Evolutionary conservation across 148 eudicot species (phyloP).

Genomic region (Silene conica): DNA sequence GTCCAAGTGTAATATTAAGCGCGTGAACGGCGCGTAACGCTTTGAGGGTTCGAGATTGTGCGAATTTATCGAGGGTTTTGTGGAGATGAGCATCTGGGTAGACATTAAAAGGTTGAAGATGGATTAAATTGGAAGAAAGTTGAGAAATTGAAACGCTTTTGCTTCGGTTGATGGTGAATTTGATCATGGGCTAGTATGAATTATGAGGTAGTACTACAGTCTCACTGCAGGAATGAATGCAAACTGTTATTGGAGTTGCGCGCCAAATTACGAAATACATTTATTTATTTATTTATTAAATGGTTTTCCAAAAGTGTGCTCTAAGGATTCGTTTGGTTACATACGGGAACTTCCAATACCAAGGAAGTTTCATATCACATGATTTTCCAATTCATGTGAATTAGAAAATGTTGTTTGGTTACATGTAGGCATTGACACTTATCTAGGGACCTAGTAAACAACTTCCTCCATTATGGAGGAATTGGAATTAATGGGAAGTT

Average conservation of each 20-base stretch:
- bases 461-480: no score
- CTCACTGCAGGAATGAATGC: not conserved
- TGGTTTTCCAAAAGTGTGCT: no score
- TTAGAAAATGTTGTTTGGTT: no score
- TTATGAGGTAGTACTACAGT: not conserved
- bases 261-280: no score
- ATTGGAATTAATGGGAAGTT: no score
- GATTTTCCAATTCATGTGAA: no score
- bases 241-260: not conserved
- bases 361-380: no score
- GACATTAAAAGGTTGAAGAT: conserved; percentile 12
- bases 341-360: no score
- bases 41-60: conserved; percentile 33
- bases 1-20: conserved; percentile 39
- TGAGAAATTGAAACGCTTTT: not conserved
- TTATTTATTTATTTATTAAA: no score
- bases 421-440: no score
- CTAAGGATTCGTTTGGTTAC: no score
- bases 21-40: conserved; percentile 50
- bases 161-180: not conserved
- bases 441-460: no score
- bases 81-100: conserved; percentile 31
- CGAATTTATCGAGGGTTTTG: conserved; percentile 32
- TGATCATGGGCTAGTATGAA: conserved; percentile 2
- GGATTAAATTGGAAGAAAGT: not conserved